phyloP scores from a whole-genome alignment of 768 basidiomycete genomes.

The Suillus brevipes region DNA sequence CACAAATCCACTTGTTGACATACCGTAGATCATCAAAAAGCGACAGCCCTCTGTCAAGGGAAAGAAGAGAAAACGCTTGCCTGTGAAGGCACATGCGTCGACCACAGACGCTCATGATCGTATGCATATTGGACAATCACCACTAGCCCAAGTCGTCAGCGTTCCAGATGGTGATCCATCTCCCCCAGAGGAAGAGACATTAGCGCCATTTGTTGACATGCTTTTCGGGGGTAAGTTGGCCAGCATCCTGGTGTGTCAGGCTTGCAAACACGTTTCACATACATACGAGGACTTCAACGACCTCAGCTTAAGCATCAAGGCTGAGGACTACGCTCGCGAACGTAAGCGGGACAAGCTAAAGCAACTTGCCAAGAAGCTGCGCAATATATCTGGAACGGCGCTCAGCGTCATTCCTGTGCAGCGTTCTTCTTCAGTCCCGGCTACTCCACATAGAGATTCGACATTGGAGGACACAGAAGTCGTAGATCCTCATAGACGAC shows the following conservation, averaged over 20 bases:
- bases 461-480: slow-evolving; percentile 32
- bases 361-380: slow-evolving; percentile 67
- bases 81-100: neutral
- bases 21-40: slow-evolving; percentile 73
- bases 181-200: slow-evolving; percentile 44
- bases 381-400: slow-evolving; percentile 37
- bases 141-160: neutral
- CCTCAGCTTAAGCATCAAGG: slow-evolving; percentile 85
- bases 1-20: slow-evolving; percentile 7
- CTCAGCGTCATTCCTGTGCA: slow-evolving; percentile 34
- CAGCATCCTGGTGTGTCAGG: slow-evolving; percentile 90
- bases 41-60: slow-evolving; percentile 53
- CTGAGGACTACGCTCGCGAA: slow-evolving; percentile 71
- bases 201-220: slow-evolving; percentile 81
- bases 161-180: slow-evolving; percentile 6
- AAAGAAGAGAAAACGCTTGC: slow-evolving; percentile 22
- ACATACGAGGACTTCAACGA: slow-evolving; percentile 95
- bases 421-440: slow-evolving; percentile 62
- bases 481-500: slow-evolving; percentile 28
- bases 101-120: slow-evolving; percentile 2
- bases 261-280: slow-evolving; percentile 90
- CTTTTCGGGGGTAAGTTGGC: slow-evolving; percentile 88
- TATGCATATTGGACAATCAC: neutral
- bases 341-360: slow-evolving; percentile 79
- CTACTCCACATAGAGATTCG: slow-evolving; percentile 34